A percentile compares a stretch with the other conserved stretches of the same genome.
Evolutionary conservation across 768 basidiomycete species (phyloP).

Genomic region (Heimioporus sp.): DNA sequence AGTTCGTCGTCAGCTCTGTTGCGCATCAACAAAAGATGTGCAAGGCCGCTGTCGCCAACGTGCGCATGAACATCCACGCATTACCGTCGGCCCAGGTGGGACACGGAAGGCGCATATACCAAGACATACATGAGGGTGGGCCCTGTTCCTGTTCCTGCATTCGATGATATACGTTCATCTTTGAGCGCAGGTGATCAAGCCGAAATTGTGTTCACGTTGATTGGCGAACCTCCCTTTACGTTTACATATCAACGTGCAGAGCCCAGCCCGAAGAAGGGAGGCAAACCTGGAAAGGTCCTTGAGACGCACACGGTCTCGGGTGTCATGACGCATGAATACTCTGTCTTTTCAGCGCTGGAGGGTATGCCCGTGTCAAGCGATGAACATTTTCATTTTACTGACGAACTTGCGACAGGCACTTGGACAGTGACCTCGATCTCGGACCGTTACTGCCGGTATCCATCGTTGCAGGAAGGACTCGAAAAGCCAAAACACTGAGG

Average conservation of each 20-base stretch:
- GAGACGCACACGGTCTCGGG: constrained; percentile 91
- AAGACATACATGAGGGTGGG: constrained; percentile 87
- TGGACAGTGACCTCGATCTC: constrained; percentile 93
- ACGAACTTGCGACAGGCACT: constrained; percentile 52
- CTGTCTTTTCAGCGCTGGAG: constrained; percentile 89
- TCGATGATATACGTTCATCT: not conserved
- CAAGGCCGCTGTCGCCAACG: constrained; percentile 74
- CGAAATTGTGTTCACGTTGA: constrained; percentile 86
- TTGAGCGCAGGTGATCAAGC: constrained; percentile 75
- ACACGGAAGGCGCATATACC: constrained; percentile 75
- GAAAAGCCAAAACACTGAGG: constrained; percentile 34
- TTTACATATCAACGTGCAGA: constrained; percentile 93
- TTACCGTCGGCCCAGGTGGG: constrained; percentile 89
- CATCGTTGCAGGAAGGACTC: constrained; percentile 55
- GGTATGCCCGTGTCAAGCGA: constrained; percentile 46
- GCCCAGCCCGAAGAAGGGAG: constrained; percentile 62
- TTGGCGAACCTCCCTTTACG: constrained; percentile 92
- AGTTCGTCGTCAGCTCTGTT: constrained; percentile 83
- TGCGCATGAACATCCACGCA: constrained; percentile 71
- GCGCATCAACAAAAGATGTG: constrained; percentile 94
- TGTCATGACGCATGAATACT: constrained; percentile 72
- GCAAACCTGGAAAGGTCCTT: constrained; percentile 72
- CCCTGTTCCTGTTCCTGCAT: not conserved
- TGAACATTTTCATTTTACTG: not conserved
- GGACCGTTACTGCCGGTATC: constrained; percentile 89